Percentiles rank a stretch among this genome's conserved stretches.
These are phyloP conservation scores for Chalaropsis ovoidea DNA, from an alignment of 2,329 filamentous ascomycete species.

Conservation along the genomic window DNA sequence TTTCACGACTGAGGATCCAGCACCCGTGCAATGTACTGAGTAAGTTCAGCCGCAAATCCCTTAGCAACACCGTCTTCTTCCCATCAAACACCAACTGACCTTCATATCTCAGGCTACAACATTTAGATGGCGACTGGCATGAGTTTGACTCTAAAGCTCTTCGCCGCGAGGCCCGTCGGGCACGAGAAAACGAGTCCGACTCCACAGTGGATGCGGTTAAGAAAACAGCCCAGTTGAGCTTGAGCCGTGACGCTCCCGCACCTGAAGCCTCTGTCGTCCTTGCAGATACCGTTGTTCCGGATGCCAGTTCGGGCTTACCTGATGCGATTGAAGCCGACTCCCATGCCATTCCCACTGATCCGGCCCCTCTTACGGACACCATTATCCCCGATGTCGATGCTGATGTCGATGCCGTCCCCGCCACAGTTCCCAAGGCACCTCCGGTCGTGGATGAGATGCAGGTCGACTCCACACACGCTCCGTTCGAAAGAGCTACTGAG, in stretches of 20 bases:
- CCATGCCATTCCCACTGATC: neutral
- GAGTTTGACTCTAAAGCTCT: constrained; percentile 96
- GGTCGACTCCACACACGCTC: constrained; percentile 26
- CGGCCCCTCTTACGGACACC: neutral
- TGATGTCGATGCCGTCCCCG: neutral
- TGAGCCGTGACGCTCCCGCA: neutral
- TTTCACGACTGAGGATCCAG: constrained; percentile 72
- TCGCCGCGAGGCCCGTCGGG: constrained; percentile 74
- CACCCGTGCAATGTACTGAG: constrained; percentile 68
- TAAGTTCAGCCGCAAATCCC: constrained; percentile 39
- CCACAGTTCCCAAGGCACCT: neutral
- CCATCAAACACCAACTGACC: constrained; percentile 30
- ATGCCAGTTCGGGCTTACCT: neutral
- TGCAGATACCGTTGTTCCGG: no score
- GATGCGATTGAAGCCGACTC: neutral
- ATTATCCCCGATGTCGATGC: neutral
- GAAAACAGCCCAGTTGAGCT: neutral
- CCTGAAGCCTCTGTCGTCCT: neutral
- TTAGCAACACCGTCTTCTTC: neutral
- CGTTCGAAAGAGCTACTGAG: constrained; percentile 4
- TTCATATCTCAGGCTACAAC: constrained; percentile 49
- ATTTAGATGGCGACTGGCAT: constrained; percentile 90
- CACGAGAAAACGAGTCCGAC: constrained; percentile 33
- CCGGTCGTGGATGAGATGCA: constrained; percentile 24
- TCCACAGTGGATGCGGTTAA: constrained; percentile 27